A percentile compares a stretch with the other conserved stretches of the same genome.
These are phyloP conservation scores for Polyporus arcularius DNA, from an alignment of 768 basidiomycete genomes.

Conservation along the genomic window DNA sequence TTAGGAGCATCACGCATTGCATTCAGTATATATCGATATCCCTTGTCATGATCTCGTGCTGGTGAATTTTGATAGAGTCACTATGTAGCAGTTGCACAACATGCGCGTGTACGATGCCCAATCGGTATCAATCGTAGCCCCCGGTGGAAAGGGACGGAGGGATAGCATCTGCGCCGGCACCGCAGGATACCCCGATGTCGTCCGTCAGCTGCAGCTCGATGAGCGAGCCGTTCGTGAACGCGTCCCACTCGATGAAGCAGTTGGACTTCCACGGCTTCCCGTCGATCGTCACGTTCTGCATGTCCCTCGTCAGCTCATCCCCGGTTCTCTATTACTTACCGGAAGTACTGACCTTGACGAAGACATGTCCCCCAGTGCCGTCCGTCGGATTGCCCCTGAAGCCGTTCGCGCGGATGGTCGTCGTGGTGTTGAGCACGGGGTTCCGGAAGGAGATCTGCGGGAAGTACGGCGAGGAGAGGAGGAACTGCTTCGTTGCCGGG, in stretches of 20 bases:
- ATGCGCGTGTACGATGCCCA: too few relatives aligned
- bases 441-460: constrained; percentile 59
- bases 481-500: constrained; percentile 59
- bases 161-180: constrained; percentile 44
- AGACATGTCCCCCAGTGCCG: constrained; percentile 56
- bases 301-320: too few relatives aligned
- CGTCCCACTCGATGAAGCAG: constrained; percentile 67
- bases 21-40: too few relatives aligned
- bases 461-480: constrained; percentile 65
- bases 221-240: constrained; percentile 52
- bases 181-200: constrained; percentile 55
- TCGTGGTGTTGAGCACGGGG: constrained; percentile 55
- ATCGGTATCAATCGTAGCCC: constrained; percentile 37
- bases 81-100: too few relatives aligned
- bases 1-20: too few relatives aligned
- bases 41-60: too few relatives aligned
- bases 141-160: constrained; percentile 70
- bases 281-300: constrained; percentile 57
- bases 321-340: too few relatives aligned
- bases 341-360: constrained; percentile 48
- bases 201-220: constrained; percentile 58
- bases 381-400: constrained; percentile 53
- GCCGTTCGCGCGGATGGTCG: constrained; percentile 51
- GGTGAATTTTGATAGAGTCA: too few relatives aligned
- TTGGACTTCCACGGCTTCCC: constrained; percentile 60